Evolutionary conservation across 2,329 filamentous ascomycete species (phyloP).

Genomic region (Pyrenophora tritici-repentis): DNA sequence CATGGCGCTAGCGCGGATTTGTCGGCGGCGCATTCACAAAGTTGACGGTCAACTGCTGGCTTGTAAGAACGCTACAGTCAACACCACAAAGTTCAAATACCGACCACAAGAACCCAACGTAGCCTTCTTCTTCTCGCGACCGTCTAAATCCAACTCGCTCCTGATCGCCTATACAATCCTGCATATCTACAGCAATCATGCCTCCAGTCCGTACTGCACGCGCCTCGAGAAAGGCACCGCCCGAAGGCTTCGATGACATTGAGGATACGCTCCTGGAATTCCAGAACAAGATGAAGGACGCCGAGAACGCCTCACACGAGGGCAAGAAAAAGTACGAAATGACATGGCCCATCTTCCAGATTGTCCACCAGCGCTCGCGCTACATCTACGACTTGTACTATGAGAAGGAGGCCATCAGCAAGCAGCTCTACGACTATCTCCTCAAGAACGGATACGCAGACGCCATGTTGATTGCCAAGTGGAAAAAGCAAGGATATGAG

Average conservation of each 20-base stretch:
- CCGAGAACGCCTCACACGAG: slow-evolving; percentile 82
- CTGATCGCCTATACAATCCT: neutral
- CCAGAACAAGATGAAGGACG: slow-evolving; percentile 91
- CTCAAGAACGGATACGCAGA: slow-evolving; percentile 97
- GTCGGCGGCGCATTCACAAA: slow-evolving; percentile 23
- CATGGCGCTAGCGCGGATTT: slow-evolving; percentile 31
- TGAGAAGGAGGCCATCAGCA: slow-evolving; percentile 93
- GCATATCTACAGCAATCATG: slow-evolving; percentile 56
- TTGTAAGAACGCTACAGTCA: neutral
- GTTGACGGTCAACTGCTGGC: slow-evolving; percentile 14
- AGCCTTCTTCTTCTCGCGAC: too few relatives aligned
- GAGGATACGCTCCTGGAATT: slow-evolving; percentile 86
- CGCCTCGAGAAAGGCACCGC: slow-evolving; percentile 79
- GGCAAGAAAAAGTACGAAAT: slow-evolving; percentile 87
- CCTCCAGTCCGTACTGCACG: slow-evolving; percentile 72
- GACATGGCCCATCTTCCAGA: slow-evolving; percentile 97
- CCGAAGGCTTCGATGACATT: slow-evolving; percentile 85
- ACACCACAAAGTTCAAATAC: neutral
- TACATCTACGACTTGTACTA: slow-evolving; percentile 99
- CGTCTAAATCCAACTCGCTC: too few relatives aligned
- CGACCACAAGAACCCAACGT: neutral
- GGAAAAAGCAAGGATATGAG: slow-evolving; percentile 99
- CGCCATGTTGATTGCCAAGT: slow-evolving; percentile 94
- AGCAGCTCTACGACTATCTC: slow-evolving; percentile 90
- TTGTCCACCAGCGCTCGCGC: slow-evolving; percentile 86